Base-by-base conservation (phyloP, 352 stramenopile genomes). In the Phytophthora tentaculata region DNA sequence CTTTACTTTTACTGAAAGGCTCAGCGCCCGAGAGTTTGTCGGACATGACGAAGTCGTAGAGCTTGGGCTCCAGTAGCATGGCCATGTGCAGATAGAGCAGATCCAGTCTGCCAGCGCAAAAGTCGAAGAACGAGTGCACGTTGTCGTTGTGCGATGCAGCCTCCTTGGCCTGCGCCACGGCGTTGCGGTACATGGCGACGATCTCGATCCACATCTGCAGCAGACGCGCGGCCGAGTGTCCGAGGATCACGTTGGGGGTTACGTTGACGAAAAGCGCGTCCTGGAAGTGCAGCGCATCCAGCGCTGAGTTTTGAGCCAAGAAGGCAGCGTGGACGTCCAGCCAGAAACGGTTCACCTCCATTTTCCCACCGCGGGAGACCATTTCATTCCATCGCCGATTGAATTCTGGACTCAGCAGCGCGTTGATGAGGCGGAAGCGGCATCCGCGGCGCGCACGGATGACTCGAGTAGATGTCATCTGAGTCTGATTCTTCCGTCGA, bases 61-160 rank as follows among this genome's bases (percentile, higher is more conserved):
- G 71, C 55, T 83, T 72, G 0, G 79, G 73, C 32, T 89, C 76
- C 5, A 90, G 68, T 29, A 85, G 35, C 70, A 89, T 73, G 5
- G 72, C 81, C 81, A 90, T 89, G 54, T 90, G 81, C 29, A 91
- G 71, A 62, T 91, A 91, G 13, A 91, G 62, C 20, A 91, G 61
- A 54, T 91, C 83, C 6, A 90, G 68, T 49, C 83, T 63, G 2
- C 81, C 81, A 9, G 67, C 69, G 41, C 83, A 91, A 13, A 73
- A 88, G 29, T 90, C 73, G 26, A 90, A 86, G 62, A 91, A 91
- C 22, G 78, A 83, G 24, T 76, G 73, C 16, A 61, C 51, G 9
- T 66, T 70, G 32, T 79, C 58, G n/a, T 66, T 70, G 13, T 58
- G 71, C 0, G 35, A 52, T 0, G 63, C 32, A 19, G 69, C 63